These are phyloP conservation scores for Fusarium papillatum DNA, from an alignment of 2,329 filamentous ascomycete species.

Conservation along the genomic window DNA sequence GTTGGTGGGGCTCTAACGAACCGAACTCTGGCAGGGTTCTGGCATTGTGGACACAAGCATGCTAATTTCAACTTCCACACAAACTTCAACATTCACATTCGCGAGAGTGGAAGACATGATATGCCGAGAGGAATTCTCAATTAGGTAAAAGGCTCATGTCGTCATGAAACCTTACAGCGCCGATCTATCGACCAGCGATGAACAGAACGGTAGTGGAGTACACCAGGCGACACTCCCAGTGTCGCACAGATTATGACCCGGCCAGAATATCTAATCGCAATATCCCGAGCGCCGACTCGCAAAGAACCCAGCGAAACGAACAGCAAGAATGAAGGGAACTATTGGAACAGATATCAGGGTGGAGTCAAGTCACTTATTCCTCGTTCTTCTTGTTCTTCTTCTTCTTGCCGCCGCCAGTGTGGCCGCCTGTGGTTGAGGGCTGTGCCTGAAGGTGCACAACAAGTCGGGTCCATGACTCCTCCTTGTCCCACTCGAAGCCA, in stretches of 20 bases:
- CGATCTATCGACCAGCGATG: slow-evolving; percentile 36
- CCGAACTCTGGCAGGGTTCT: neutral
- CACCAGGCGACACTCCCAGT: slow-evolving; percentile 45
- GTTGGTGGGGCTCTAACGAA: neutral
- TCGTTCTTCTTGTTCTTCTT: slow-evolving; percentile 77
- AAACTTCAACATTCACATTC: neutral
- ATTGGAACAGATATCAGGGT: slow-evolving; percentile 56
- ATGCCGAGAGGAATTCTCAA: slow-evolving; percentile 30
- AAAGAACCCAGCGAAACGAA: slow-evolving; percentile 56
- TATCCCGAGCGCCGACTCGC: slow-evolving; percentile 58
- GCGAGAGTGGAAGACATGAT: neutral
- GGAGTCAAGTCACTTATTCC: slow-evolving; percentile 47
- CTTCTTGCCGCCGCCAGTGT: slow-evolving; percentile 75
- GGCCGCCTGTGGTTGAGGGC: slow-evolving; percentile 60
- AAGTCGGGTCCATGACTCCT: slow-evolving; percentile 90
- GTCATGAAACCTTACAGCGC: slow-evolving; percentile 27
- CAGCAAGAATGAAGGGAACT: slow-evolving; percentile 53
- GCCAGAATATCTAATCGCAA: slow-evolving; percentile 58
- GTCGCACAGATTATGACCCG: slow-evolving; percentile 45
- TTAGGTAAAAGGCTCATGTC: slow-evolving; percentile 37
- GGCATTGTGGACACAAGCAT: neutral
- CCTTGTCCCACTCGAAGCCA: slow-evolving; percentile 97
- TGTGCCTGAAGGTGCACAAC: slow-evolving; percentile 88
- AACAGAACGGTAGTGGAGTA: slow-evolving; percentile 43
- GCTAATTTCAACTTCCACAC: slow-evolving; percentile 5